A percentile compares a stretch with the other conserved stretches of the same genome.
Evolutionary conservation across 805 yeast species (phyloP).

Genomic region (Schwanniomyces sp.): DNA sequence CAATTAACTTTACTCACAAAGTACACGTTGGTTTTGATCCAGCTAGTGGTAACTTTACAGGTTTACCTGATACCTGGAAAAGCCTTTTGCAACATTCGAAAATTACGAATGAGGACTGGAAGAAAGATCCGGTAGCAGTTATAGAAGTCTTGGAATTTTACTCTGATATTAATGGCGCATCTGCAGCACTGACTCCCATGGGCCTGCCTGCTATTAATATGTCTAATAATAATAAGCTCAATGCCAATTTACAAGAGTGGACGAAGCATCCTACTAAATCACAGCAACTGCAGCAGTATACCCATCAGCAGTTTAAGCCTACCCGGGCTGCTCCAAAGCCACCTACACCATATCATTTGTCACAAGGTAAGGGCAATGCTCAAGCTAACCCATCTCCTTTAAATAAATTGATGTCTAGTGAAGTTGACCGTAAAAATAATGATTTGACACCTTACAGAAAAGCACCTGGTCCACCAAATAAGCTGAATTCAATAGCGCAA

Average conservation of each 20-base stretch:
- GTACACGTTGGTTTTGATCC: slow-evolving; percentile 90
- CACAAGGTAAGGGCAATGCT: slow-evolving; percentile 11
- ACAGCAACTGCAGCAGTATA: slow-evolving; percentile 4
- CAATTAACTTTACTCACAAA: slow-evolving; percentile 91
- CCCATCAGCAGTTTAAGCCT: slow-evolving; percentile 27
- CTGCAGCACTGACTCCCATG: slow-evolving; percentile 27
- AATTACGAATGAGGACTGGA: slow-evolving; percentile 62
- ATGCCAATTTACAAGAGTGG: slow-evolving; percentile 38
- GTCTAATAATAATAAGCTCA: slow-evolving; percentile 8
- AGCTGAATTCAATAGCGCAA: neutral
- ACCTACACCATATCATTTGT: slow-evolving; percentile 40
- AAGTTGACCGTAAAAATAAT: neutral
- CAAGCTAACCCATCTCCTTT: slow-evolving; percentile 30
- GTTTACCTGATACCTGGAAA: slow-evolving; percentile 60
- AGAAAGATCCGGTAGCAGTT: slow-evolving; percentile 63
- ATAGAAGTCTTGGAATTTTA: slow-evolving; percentile 61
- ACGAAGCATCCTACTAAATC: slow-evolving; percentile 25
- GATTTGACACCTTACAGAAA: slow-evolving; percentile 44
- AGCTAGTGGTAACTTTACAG: slow-evolving; percentile 58
- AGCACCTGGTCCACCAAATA: slow-evolving; percentile 56
- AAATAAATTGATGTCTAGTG: slow-evolving; percentile 25
- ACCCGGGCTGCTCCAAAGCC: slow-evolving; percentile 44
- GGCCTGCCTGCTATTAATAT: slow-evolving; percentile 23
- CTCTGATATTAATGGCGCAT: slow-evolving; percentile 45
- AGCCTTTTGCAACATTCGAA: slow-evolving; percentile 55